Evolutionary conservation across 2,329 filamentous ascomycete genomes (phyloP).

Genomic region (Metarhizium sp.): DNA sequence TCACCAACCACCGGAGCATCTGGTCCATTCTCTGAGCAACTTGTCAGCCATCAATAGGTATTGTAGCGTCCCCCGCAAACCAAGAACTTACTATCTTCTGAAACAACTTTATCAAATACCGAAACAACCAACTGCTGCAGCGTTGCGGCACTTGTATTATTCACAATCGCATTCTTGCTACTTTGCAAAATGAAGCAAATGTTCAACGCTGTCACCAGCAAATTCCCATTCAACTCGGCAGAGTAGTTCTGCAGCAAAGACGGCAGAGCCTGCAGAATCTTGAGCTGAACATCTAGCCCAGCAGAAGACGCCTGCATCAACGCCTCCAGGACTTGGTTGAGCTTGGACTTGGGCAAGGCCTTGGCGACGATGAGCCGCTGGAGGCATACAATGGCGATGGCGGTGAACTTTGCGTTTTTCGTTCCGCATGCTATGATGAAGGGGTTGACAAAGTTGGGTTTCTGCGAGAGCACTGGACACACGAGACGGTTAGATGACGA

Average conservation of each 20-base stretch:
- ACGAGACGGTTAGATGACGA: slow-evolving; percentile 13
- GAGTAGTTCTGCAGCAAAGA: slow-evolving; percentile 87
- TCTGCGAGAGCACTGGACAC: slow-evolving; percentile 69
- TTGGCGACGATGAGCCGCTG: slow-evolving; percentile 78
- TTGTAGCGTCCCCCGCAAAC: too few relatives aligned
- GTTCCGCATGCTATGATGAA: slow-evolving; percentile 90
- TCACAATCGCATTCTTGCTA: slow-evolving; percentile 87
- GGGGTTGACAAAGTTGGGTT: slow-evolving; percentile 78
- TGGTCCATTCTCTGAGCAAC: slow-evolving; percentile 27
- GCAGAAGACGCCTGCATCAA: slow-evolving; percentile 77
- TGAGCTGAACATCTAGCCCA: slow-evolving; percentile 82
- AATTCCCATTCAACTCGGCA: slow-evolving; percentile 66
- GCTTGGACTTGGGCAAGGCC: slow-evolving; percentile 66
- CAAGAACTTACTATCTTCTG: slow-evolving; percentile 61
- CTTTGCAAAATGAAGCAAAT: slow-evolving; percentile 87
- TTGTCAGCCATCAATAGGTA: background rate
- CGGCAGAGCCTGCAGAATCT: slow-evolving; percentile 86
- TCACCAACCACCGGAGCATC: slow-evolving; percentile 54
- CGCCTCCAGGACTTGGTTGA: slow-evolving; percentile 82
- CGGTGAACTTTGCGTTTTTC: slow-evolving; percentile 82
- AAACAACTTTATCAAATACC: slow-evolving; percentile 83
- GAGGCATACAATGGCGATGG: slow-evolving; percentile 78
- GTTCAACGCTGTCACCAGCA: slow-evolving; percentile 74
- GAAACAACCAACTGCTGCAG: slow-evolving; percentile 87
- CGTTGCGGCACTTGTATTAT: slow-evolving; percentile 93